Evolutionary conservation across 2,329 filamentous ascomycete genomes (phyloP).

Genomic region (Aureobasidium subglaciale): DNA sequence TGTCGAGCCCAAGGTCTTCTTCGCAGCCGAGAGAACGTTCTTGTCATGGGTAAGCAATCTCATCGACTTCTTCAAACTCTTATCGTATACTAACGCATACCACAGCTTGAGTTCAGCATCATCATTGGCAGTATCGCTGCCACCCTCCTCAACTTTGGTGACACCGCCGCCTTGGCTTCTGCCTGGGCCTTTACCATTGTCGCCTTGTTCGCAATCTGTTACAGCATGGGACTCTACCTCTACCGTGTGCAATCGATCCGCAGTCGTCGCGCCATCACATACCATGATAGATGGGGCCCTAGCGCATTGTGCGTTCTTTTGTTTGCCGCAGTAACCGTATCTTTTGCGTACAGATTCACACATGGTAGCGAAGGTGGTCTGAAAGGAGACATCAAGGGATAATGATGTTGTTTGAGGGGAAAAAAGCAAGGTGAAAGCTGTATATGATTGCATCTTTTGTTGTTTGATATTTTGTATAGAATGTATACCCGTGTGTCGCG

Average conservation of each 20-base stretch:
- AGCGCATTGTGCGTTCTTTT: constrained; percentile 67
- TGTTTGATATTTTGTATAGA: constrained; percentile 6
- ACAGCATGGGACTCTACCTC: constrained; percentile 76
- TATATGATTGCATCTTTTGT: neutral
- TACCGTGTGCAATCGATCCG: constrained; percentile 84
- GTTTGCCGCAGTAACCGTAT: constrained; percentile 64
- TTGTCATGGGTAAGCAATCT: constrained; percentile 68
- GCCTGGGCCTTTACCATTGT: constrained; percentile 66
- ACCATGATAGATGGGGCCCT: constrained; percentile 86
- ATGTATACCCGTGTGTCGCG: constrained; percentile 12
- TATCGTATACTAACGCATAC: neutral
- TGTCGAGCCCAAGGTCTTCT: constrained; percentile 96
- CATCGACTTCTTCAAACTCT: neutral
- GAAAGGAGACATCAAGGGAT: constrained; percentile 24
- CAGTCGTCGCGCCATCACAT: constrained; percentile 74
- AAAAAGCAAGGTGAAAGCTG: neutral
- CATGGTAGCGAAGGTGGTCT: constrained; percentile 43
- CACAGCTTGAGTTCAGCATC: constrained; percentile 85
- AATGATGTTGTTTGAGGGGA: neutral
- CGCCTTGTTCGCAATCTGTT: constrained; percentile 69
- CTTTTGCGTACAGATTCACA: constrained; percentile 72
- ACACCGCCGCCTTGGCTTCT: constrained; percentile 57
- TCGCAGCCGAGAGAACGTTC: constrained; percentile 93
- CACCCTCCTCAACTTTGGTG: constrained; percentile 74
- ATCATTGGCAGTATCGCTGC: constrained; percentile 84